Conservation (phyloP, 1,284 basidiomycete species). For the Moesziomyces sp. region DNA sequence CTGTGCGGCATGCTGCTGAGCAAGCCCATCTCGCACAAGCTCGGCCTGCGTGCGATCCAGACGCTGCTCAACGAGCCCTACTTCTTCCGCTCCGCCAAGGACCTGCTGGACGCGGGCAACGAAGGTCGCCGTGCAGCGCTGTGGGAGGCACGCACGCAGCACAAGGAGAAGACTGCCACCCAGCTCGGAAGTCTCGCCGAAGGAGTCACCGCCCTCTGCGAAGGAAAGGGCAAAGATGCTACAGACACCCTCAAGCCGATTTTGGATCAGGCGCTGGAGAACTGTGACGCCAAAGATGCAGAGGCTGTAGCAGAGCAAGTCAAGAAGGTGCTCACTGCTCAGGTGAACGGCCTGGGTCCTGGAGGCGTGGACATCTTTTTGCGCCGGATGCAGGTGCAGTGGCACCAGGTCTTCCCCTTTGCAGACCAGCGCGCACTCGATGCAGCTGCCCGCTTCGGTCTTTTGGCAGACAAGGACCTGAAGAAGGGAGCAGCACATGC, state of each 20-base stretch:
- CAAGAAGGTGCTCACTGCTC: constrained; percentile 22
- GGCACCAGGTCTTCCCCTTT: constrained; percentile 46
- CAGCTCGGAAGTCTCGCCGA: constrained; percentile 48
- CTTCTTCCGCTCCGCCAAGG: constrained; percentile 31
- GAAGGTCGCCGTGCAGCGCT: constrained; percentile 45
- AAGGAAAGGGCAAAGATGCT: constrained; percentile 6
- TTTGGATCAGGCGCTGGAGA: constrained; percentile 26
- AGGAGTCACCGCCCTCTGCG: constrained; percentile 25
- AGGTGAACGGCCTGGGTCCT: constrained; percentile 46
- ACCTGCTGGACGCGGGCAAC: constrained; percentile 38
- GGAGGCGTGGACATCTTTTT: constrained; percentile 50
- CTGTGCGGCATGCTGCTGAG: constrained; percentile 44
- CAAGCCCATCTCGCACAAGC: constrained; percentile 52
- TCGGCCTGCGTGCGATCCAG: constrained; percentile 43
- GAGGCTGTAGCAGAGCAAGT: constrained; percentile 29
- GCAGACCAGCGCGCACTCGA: constrained; percentile 40
- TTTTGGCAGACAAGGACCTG: constrained; percentile 23
- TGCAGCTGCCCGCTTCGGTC: constrained; percentile 30
- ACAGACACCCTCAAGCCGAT: constrained; percentile 21
- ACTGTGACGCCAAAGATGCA: constrained; percentile 1
- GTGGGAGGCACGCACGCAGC: constrained; percentile 53
- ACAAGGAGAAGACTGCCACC: constrained; percentile 54
- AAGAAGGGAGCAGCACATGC: constrained; percentile 21
- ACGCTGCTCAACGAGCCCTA: constrained; percentile 51
- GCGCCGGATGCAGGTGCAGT: constrained; percentile 42